A percentile compares a stretch with the other conserved stretches of the same genome.
Conservation (phyloP, 495 filamentous ascomycete species). For the Hypomontagnella monticulosa region DNA sequence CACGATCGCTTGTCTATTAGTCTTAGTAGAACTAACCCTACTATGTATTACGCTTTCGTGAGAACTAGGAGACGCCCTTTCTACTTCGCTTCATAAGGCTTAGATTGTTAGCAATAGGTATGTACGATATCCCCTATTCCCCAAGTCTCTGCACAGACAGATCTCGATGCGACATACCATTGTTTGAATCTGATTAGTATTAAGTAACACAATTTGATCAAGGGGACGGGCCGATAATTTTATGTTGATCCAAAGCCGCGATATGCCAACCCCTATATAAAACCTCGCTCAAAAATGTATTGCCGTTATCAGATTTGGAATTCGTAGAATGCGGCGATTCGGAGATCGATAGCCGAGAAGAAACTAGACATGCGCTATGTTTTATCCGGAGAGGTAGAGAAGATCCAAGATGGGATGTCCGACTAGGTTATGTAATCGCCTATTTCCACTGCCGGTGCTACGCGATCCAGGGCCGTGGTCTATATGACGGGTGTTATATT, state of each 20-base stretch:
- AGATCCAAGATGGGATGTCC: constrained; percentile 4
- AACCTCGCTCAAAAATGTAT: background rate
- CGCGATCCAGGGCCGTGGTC: background rate
- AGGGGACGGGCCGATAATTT: background rate
- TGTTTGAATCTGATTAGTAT: constrained; percentile 40
- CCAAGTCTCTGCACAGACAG: too few species aligned
- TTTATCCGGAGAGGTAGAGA: constrained; percentile 26
- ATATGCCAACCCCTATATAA: background rate
- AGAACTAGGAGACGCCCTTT: too few species aligned
- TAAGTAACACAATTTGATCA: constrained; percentile 1
- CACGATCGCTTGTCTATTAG: too few species aligned
- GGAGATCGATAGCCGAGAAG: constrained; percentile 7
- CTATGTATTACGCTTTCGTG: too few species aligned
- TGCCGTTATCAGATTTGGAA: constrained; percentile 28
- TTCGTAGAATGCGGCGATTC: constrained; percentile 2
- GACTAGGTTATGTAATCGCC: constrained; percentile 19
- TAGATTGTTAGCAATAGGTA: too few species aligned
- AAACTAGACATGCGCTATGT: constrained; percentile 2
- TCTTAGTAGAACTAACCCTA: too few species aligned
- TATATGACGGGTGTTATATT: constrained; percentile 16
- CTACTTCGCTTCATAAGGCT: too few species aligned
- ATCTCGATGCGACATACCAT: too few species aligned
- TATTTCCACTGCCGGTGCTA: constrained; percentile 28
- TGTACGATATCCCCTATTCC: too few species aligned
- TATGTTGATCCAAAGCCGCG: background rate